These are phyloP conservation scores for Pseudogymnoascus sp. DNA, from an alignment of 2,329 filamentous ascomycete genomes.

Conservation along the genomic window DNA sequence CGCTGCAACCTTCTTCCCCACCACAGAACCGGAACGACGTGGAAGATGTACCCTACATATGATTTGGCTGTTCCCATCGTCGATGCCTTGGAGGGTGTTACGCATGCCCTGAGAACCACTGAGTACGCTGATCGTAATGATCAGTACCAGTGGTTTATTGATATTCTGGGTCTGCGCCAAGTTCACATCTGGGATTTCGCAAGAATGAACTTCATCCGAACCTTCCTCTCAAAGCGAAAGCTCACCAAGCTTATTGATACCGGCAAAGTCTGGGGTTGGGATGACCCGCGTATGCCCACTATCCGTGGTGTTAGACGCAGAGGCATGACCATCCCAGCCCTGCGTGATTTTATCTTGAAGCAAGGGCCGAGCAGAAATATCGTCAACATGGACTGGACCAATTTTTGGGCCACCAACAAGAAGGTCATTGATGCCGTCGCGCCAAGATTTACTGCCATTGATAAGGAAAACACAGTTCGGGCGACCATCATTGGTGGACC, in stretches of 20 bases:
- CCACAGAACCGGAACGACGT: constrained; percentile 71
- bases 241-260: constrained; percentile 75
- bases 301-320: constrained; percentile 72
- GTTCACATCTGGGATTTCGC: constrained; percentile 84
- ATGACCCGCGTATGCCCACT: constrained; percentile 81
- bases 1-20: constrained; percentile 73
- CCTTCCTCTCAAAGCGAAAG: constrained; percentile 80
- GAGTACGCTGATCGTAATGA: constrained; percentile 85
- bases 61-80: constrained; percentile 81
- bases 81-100: constrained; percentile 74
- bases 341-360: constrained; percentile 78
- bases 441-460: constrained; percentile 65
- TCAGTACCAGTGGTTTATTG: constrained; percentile 81
- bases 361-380: constrained; percentile 81
- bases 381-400: constrained; percentile 76
- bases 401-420: constrained; percentile 47
- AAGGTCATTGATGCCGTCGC: constrained; percentile 66
- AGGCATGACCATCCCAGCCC: constrained; percentile 71
- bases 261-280: constrained; percentile 75
- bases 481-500: constrained; percentile 63
- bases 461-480: constrained; percentile 64
- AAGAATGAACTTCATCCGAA: constrained; percentile 76
- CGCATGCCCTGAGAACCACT: constrained; percentile 74
- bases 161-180: constrained; percentile 64
- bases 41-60: constrained; percentile 86